Base-by-base conservation (phyloP, 768 basidiomycete species). In the Tubosaeta brunneosetosa region DNA sequence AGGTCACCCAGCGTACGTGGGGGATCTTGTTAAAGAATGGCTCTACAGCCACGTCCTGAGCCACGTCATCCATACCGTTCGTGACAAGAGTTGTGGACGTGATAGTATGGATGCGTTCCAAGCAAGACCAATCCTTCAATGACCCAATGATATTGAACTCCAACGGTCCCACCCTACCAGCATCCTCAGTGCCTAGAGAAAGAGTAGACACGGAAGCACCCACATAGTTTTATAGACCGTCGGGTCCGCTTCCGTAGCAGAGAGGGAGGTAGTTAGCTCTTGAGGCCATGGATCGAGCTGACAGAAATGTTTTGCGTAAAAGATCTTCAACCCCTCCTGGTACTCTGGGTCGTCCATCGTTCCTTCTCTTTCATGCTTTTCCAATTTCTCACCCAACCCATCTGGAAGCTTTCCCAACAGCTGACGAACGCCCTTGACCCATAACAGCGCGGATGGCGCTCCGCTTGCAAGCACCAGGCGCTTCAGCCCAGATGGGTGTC, bases 71-170 rank as follows among this genome's bases (percentile, higher is more conserved):
- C 11, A 52, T 53, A 1, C 71, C 73, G 31, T 75, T 74, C 38
- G 68, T 70, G 29, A 75, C 48, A 27, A 82, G 64, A 0, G 74
- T 74, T 1, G 73, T 67, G 7, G 66, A 65, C 7, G 50, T 36
- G 26, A 80, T 76, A 4, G 66, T 71, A 53, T 71, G 66, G 9
- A 81, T 61, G 10, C 73, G 66, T 36, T 76, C 72, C 13, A 78
- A 60, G 46, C 80, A 72, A 12, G 70, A 64, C 80, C 81, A 83
- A 2, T 67, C 57, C 58, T 74, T 74, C 41, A 82, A 52, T 1
- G 73, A 63, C 0, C 76, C 76, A 10, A 70, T 66, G 17, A 73
- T 69, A 32, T 62, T 61, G 57, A 75, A 75, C 56, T 75, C 73
- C 25, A 68, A 68, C 6, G 67, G 12, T 32, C 63, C 51, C 40